Conservation (phyloP, 176 grass and related monocot species). For the Carex littledalei region DNA sequence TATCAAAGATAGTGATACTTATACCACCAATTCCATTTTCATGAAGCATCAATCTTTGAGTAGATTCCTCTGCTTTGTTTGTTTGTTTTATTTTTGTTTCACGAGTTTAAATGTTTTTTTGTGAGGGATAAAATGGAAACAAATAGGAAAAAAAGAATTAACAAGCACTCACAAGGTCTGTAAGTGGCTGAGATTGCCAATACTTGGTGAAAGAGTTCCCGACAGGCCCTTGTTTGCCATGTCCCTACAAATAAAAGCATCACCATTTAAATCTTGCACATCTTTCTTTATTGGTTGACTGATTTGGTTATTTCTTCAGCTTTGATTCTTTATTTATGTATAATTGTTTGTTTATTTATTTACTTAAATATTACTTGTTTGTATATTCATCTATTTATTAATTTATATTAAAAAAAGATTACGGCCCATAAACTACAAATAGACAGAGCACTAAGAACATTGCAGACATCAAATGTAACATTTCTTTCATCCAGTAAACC, state of each 20-base stretch:
- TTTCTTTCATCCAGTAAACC: background rate
- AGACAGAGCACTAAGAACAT: background rate
- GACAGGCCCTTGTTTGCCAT: constrained; percentile 79
- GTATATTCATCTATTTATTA: background rate
- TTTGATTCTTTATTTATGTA: background rate
- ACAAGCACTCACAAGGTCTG: constrained; percentile 66
- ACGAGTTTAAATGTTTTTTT: background rate
- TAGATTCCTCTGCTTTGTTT: background rate
- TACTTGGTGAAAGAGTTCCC: constrained; percentile 63
- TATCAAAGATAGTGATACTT: background rate
- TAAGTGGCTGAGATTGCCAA: constrained; percentile 82
- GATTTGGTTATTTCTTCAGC: background rate
- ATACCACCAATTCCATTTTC: background rate
- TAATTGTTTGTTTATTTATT: too few species aligned
- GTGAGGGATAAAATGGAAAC: constrained; percentile 3
- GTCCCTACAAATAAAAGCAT: constrained; percentile 59
- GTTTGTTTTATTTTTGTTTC: constrained; percentile 7
- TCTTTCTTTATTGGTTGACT: background rate
- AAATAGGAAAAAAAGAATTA: background rate
- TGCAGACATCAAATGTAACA: background rate
- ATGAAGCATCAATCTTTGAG: background rate
- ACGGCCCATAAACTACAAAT: background rate
- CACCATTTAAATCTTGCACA: background rate
- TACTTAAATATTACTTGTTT: too few species aligned
- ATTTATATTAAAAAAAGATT: background rate